Evolutionary conservation across 2,329 filamentous ascomycete species (phyloP), one percentile per base, ranked within the genome.

Genomic region (Orbilia blumenaviensis): DNA sequence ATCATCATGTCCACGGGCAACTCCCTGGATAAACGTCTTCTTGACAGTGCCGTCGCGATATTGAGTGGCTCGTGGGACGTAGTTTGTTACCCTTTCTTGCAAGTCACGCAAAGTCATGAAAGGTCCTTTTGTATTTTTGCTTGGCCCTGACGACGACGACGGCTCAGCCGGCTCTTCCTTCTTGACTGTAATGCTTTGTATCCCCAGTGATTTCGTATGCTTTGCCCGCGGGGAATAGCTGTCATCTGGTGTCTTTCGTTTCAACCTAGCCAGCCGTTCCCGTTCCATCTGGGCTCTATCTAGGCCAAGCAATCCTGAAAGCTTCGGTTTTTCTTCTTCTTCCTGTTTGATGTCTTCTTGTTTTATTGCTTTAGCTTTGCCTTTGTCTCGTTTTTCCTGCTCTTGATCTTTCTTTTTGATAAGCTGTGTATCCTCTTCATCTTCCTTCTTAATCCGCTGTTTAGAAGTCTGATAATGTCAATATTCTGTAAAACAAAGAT

Each of bases 281-380:
- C 89, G 86, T 82, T 97, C 94, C 92, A 97, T 95, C 62, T 89
- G 87, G 82, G 90, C 92, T 36, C 94, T 88, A 83, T 97, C 88
- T 0, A 96, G 83, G 2, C 87, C 86, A 9, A 67, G 16, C 36
- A 77, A 64, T 36, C 32, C 46, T 16, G 46, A 52, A 10, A 32
- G n/a, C 16, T 64, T 61, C 3, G 68, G 9, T 12, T 56, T 76
- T 61, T 64, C 50, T 52, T 72, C 60, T n/a, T 61, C 64, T 56
- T 62, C 46, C 50, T 69, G 44, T 25, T 61, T 25, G 14, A 29
- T 46, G 16, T 21, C 16, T 61, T 52, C 66, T 42, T 52, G 1
- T 25, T 58, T 66, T 44, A 41, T 42, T 54, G 16, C 32, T 5
- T 38, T 56, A 3, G 16, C 3, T 25, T 56, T 56, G 7, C 52